Percentiles rank a stretch among this genome's conserved stretches.
These are phyloP conservation scores for Gossypium turneri DNA, from an alignment of 345 rosid species.

Conservation along the genomic window DNA sequence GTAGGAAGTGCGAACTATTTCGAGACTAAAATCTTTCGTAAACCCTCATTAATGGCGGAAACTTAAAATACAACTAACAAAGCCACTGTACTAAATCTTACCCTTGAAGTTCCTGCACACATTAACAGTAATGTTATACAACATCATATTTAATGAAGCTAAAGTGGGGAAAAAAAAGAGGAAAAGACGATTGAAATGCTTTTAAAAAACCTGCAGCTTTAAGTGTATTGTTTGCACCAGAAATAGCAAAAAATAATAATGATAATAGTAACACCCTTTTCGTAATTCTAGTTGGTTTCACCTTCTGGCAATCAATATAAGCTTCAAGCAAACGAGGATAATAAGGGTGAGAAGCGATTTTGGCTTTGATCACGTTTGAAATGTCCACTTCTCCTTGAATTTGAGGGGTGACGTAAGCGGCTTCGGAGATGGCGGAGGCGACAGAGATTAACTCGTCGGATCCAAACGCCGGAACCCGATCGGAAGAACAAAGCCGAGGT, in stretches of 20 bases:
- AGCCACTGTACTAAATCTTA: conserved; percentile 2
- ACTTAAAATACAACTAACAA: conserved; percentile 5
- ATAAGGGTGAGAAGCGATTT: conserved; percentile 72
- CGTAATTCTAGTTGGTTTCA: conserved; percentile 2
- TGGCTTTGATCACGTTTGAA: conserved; percentile 55
- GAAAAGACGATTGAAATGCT: background rate
- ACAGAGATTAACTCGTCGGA: conserved; percentile 59
- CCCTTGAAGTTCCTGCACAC: background rate
- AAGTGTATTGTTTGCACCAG: conserved; percentile 2
- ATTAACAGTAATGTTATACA: background rate
- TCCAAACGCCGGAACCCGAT: conserved; percentile 52
- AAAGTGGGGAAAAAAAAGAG: background rate
- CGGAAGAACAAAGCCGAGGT: conserved; percentile 30
- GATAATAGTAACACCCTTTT: background rate
- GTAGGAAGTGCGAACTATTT: background rate
- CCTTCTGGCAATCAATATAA: conserved; percentile 95
- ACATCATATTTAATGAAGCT: background rate
- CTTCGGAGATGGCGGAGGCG: conserved; percentile 57
- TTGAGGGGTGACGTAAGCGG: conserved; percentile 55
- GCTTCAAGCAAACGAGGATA: conserved; percentile 86
- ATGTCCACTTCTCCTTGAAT: conserved; percentile 40
- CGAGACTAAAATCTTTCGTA: background rate
- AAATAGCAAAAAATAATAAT: background rate
- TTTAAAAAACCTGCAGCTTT: background rate
- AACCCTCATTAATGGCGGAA: conserved; percentile 18